Evolutionary conservation across 1,284 basidiomycete species (phyloP).

Genomic region (Sanghuangporus baumii): DNA sequence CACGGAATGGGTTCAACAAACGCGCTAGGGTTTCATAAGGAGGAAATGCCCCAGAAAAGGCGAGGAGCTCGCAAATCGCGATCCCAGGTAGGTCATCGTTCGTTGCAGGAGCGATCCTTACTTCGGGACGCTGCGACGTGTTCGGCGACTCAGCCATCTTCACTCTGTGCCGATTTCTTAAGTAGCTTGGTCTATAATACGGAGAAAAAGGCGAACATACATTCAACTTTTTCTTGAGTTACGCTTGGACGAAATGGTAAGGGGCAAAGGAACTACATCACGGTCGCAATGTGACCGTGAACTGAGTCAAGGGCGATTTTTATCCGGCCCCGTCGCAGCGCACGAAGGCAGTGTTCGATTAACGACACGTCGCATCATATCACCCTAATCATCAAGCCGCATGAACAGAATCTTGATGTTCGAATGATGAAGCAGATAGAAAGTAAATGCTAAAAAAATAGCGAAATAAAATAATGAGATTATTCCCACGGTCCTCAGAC

Average conservation of each 20-base stretch:
- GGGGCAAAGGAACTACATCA: background rate
- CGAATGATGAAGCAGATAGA: too few species aligned
- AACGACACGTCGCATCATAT: too few species aligned
- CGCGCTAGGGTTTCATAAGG: background rate
- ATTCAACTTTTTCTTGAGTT: background rate
- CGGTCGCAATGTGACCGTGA: too few species aligned
- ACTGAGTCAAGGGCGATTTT: too few species aligned
- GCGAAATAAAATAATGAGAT: too few species aligned
- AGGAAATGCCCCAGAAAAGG: conserved; percentile 8
- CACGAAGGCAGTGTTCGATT: too few species aligned
- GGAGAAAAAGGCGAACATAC: background rate
- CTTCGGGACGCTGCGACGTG: background rate
- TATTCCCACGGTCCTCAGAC: too few species aligned
- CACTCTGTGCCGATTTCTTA: background rate
- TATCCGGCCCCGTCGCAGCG: too few species aligned
- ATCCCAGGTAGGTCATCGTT: conserved; percentile 6
- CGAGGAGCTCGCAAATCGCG: conserved; percentile 7
- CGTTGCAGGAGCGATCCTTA: conserved; percentile 1
- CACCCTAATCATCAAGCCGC: too few species aligned
- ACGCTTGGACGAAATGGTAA: background rate
- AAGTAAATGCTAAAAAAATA: too few species aligned
- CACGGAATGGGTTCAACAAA: conserved; percentile 2
- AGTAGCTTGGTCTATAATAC: background rate
- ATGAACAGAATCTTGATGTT: too few species aligned
- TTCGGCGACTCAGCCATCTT: background rate